Base-by-base conservation (phyloP, 148 eudicot species). In the Vaccinium darrowii region DNA sequence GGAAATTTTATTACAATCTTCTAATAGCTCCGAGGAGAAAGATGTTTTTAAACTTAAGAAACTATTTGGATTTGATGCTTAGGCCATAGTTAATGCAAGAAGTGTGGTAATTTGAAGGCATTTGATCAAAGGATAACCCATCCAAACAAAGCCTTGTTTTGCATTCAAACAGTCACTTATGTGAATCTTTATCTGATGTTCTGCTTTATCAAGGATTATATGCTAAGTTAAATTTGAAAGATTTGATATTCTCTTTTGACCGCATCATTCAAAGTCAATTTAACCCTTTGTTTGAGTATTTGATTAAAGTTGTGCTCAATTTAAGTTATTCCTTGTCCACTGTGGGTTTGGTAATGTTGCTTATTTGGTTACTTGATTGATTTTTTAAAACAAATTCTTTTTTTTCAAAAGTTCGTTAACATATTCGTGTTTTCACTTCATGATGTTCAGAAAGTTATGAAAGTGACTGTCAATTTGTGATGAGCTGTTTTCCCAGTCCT, bases 401-500 rank as follows among this genome's bases (percentile, higher is more conserved):
- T 12, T n/a, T 71, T 25, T 16, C 47, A 43, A 5, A 39, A 52
- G 27, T 9, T 71, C 11, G 49, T 30, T 53, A 47, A 5, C 21
- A 14, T 83, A 69, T 39, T 18, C 8, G 18, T 73, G 65, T 73
- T 54, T 53, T 74, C 14, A 15, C 36, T 73, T 47, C 25, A 39
- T 65, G 79, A 36, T 33, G 39, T 75, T 51, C 67, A 73, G 78
- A 30, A 36, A 53, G 9, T 60, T 62, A 60, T 43, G 47, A n/a
- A 39, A 58, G 23, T 4, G 69, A 30, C 1, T 14, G 57, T 15
- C 15, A 43, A 21, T 18, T 21, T 74, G 19, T 53, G 12, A 30
- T 72, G 84, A 74, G 18, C 79, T 54, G 39, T 18, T 53, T 72
- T 72, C 39, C 16, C 74, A 27, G 77, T 84, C 51, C 9, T 43